Evolutionary conservation across 1,284 basidiomycete species (phyloP).

Genomic region (Athelia sp.): DNA sequence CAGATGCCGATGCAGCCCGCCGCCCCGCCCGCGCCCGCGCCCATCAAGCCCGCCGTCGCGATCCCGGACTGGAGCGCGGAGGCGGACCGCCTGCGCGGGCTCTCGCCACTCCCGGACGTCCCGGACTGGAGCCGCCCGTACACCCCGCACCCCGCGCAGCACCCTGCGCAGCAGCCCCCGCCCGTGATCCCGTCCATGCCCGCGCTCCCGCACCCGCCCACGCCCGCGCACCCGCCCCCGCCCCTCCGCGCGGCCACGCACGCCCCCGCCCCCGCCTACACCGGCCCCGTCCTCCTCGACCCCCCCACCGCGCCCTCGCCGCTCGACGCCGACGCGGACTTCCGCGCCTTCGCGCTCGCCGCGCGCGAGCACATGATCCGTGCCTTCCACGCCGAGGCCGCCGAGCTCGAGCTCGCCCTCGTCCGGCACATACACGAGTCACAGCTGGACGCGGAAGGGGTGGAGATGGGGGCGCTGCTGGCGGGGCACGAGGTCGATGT

Average conservation of each 20-base stretch:
- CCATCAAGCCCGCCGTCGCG: background rate
- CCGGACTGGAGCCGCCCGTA: background rate
- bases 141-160: background rate
- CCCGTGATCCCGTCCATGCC: too few species aligned
- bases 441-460: background rate
- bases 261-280: constrained; percentile 18
- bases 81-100: background rate
- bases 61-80: background rate
- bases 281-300: constrained; percentile 23
- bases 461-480: background rate
- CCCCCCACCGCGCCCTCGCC: constrained; percentile 15
- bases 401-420: constrained; percentile 22
- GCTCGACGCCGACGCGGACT: constrained; percentile 13
- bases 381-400: constrained; percentile 23
- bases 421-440: constrained; percentile 6
- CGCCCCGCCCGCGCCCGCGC: background rate
- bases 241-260: background rate
- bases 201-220: too few species aligned
- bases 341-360: constrained; percentile 22
- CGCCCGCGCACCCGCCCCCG: background rate
- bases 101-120: background rate
- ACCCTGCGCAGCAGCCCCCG: too few species aligned
- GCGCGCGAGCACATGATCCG: constrained; percentile 31
- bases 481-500: background rate
- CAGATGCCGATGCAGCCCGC: background rate